Conservation (phyloP, 768 basidiomycete genomes). For the Ephemerocybe angulata region DNA sequence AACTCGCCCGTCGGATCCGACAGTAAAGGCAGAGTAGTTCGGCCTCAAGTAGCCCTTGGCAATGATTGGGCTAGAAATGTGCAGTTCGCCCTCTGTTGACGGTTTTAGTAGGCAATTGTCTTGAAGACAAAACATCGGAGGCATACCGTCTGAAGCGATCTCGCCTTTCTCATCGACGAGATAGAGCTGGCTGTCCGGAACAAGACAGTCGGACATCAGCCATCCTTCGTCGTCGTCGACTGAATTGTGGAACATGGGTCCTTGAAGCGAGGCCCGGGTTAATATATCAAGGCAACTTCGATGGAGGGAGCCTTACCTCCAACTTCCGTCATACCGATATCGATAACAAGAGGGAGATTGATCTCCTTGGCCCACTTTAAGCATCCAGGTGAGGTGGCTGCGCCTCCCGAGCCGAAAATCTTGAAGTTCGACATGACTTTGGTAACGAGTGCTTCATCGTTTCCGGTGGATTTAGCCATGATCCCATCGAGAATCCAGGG, state of each 20-base stretch:
- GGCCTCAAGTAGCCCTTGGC: conserved; percentile 26
- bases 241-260: conserved; percentile 27
- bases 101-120: conserved; percentile 1
- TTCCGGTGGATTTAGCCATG: conserved; percentile 20
- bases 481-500: conserved; percentile 33
- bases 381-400: conserved; percentile 24
- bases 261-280: conserved; percentile 9
- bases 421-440: conserved; percentile 23
- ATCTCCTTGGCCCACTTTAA: conserved; percentile 26
- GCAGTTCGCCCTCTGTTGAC: conserved; percentile 28
- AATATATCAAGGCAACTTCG: not conserved
- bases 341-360: conserved; percentile 25
- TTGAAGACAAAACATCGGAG: not conserved
- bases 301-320: conserved; percentile 21
- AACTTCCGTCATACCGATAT: conserved; percentile 35
- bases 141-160: conserved; percentile 16
- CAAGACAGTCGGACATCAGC: conserved; percentile 19
- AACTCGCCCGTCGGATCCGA: conserved; percentile 22
- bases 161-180: conserved; percentile 24
- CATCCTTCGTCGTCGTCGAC: conserved; percentile 20
- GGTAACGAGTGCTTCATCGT: conserved; percentile 16
- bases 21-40: conserved; percentile 23
- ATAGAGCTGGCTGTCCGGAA: conserved; percentile 21
- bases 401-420: conserved; percentile 26
- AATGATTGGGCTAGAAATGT: conserved; percentile 25